Conservation (phyloP, 768 basidiomycete species). For the Auricularia sp. region DNA sequence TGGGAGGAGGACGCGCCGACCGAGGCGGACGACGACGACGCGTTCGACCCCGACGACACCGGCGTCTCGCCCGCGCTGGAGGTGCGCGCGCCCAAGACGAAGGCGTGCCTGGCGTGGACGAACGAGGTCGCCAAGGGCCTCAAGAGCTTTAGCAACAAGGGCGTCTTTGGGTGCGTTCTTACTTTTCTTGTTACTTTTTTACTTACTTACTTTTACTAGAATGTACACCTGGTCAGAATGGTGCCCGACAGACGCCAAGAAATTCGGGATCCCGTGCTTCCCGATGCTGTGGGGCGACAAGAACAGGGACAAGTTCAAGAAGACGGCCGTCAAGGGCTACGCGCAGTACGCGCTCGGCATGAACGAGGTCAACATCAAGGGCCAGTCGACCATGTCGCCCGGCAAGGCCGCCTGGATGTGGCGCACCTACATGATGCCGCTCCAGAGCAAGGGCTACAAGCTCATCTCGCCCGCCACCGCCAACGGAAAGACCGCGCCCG, state of each 20-base stretch:
- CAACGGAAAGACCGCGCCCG: not conserved
- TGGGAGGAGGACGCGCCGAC: no score
- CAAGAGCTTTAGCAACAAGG: not conserved
- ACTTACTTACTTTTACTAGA: not conserved
- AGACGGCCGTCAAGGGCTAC: not conserved
- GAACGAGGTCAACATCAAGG: slow-evolving; percentile 2
- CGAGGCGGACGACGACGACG: no score
- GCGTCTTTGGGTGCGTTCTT: not conserved
- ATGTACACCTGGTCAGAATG: not conserved
- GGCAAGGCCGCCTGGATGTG: not conserved
- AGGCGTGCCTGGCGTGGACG: not conserved
- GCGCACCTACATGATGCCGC: not conserved
- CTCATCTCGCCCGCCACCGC: not conserved
- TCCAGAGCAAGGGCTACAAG: slow-evolving; percentile 2
- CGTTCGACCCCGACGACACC: no score
- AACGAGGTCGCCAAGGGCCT: not conserved
- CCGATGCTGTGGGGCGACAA: not conserved
- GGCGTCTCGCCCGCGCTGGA: not conserved
- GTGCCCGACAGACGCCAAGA: not conserved
- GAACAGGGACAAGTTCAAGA: slow-evolving; percentile 2
- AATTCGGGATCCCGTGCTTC: not conserved
- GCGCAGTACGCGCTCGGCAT: not conserved
- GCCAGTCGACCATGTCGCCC: not conserved
- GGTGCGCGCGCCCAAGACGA: not conserved
- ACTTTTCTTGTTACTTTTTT: not conserved